phyloP scores from a whole-genome alignment of 2,329 filamentous ascomycete genomes.

The Mariannaea sp. region DNA sequence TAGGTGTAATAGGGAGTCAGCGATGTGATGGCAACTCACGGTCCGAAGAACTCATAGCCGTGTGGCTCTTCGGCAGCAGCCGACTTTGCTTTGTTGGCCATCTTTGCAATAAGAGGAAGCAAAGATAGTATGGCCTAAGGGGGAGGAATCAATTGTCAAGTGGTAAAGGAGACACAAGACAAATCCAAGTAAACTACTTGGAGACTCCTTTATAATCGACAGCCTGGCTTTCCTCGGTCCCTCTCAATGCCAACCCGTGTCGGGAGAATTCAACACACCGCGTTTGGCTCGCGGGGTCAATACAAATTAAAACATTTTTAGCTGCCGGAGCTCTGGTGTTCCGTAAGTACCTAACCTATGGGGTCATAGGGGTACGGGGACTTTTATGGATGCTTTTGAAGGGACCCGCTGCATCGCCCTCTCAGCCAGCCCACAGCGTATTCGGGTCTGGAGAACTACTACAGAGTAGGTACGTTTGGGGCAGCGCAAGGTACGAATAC shows the following conservation, averaged over 20 bases:
- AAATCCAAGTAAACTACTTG: background rate
- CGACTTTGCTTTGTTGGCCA: constrained; percentile 41
- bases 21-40: constrained; percentile 47
- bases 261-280: constrained; percentile 13
- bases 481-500: too few relatives aligned
- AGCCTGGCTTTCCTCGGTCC: background rate
- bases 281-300: constrained; percentile 14
- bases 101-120: constrained; percentile 28
- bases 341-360: too few relatives aligned
- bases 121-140: background rate
- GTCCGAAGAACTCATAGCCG: constrained; percentile 58
- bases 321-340: constrained; percentile 30
- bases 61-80: constrained; percentile 41
- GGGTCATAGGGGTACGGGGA: too few relatives aligned
- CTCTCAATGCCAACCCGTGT: background rate
- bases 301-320: constrained; percentile 1
- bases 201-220: background rate
- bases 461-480: too few relatives aligned
- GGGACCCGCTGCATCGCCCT: background rate
- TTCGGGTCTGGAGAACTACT: constrained; percentile 9
- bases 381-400: too few relatives aligned
- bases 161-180: background rate
- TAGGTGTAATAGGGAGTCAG: background rate
- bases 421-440: constrained; percentile 4
- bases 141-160: background rate